Evolutionary conservation across 352 stramenopile species (phyloP).

Genomic region (Paralagenidium karlingii): DNA sequence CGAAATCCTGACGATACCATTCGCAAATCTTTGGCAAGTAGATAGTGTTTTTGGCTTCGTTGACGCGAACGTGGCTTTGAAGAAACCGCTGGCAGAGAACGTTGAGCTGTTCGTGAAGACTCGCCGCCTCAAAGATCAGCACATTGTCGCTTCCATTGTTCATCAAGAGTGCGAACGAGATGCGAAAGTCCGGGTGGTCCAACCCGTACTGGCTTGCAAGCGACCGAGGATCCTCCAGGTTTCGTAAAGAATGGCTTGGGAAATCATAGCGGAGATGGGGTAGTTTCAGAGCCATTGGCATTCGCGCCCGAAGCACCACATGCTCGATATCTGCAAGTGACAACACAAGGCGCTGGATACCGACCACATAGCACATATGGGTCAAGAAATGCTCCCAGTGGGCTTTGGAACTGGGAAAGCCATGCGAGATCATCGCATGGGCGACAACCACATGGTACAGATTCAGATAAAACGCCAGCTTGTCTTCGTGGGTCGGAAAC

Average conservation of each 20-base stretch:
- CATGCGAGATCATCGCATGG: conserved; percentile 61
- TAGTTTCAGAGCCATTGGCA: conserved; percentile 29
- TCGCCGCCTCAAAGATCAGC: conserved; percentile 15
- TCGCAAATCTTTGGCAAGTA: conserved; percentile 56
- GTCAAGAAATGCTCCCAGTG: conserved; percentile 47
- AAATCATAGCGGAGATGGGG: conserved; percentile 20
- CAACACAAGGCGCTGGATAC: conserved; percentile 11
- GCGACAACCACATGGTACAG: conserved; percentile 63
- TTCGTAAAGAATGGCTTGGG: too few species aligned
- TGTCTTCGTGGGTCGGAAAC: conserved; percentile 42
- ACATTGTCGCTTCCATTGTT: conserved; percentile 16
- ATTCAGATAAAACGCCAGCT: conserved; percentile 69
- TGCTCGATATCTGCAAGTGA: conserved; percentile 75
- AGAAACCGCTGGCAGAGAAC: conserved; percentile 18
- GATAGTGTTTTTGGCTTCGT: conserved; percentile 12
- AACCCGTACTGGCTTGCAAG: conserved; percentile 15
- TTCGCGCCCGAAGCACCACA: conserved; percentile 38
- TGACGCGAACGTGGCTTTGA: conserved; percentile 15
- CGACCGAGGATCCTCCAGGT: not conserved
- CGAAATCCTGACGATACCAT: conserved; percentile 64
- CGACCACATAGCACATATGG: conserved; percentile 49
- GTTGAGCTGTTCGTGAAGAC: conserved; percentile 69
- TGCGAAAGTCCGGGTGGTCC: conserved; percentile 59
- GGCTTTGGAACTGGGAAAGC: conserved; percentile 34
- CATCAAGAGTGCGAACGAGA: conserved; percentile 56